Conservation (phyloP, 768 basidiomycete genomes). For the Agrocybe pediades region DNA sequence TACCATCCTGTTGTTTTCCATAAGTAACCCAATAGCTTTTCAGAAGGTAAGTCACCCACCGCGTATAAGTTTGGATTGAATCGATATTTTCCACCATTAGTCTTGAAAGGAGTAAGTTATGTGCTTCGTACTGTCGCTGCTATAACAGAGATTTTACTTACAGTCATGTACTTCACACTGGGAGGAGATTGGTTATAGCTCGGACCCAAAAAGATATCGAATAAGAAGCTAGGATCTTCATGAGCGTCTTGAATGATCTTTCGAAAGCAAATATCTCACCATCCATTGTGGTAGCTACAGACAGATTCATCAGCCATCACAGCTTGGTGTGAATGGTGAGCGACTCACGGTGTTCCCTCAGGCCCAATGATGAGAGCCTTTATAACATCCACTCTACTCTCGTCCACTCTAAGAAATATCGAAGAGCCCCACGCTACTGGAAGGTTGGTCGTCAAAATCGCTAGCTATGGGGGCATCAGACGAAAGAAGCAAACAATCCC, state of each 20-base stretch:
- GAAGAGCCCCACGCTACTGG: slow-evolving; percentile 97
- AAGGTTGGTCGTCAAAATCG: slow-evolving; percentile 89
- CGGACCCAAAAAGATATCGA: slow-evolving; percentile 91
- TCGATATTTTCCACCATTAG: slow-evolving; percentile 84
- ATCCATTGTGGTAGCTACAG: slow-evolving; percentile 85
- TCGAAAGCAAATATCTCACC: slow-evolving; percentile 49
- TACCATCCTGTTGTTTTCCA: slow-evolving; percentile 65
- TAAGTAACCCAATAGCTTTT: not conserved
- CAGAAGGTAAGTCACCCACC: slow-evolving; percentile 39
- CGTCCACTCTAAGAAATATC: slow-evolving; percentile 91
- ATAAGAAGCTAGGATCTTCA: slow-evolving; percentile 44
- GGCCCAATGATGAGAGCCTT: slow-evolving; percentile 93
- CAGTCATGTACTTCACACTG: slow-evolving; percentile 63
- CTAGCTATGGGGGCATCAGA: slow-evolving; percentile 56
- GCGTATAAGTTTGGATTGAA: slow-evolving; percentile 97
- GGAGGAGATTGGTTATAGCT: slow-evolving; percentile 90
- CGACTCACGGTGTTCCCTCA: slow-evolving; percentile 86
- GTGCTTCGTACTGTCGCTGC: not conserved
- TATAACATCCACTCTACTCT: slow-evolving; percentile 88
- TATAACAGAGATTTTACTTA: slow-evolving; percentile 27
- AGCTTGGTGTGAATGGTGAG: not conserved
- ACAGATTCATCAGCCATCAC: slow-evolving; percentile 7
- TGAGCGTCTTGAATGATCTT: slow-evolving; percentile 33
- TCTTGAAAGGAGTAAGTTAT: slow-evolving; percentile 42
- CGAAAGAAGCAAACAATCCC: slow-evolving; percentile 24